Percentiles rank a stretch among this genome's conserved stretches.
phyloP scores from a whole-genome alignment of 2,329 filamentous ascomycete species.

The Rhynchosporium agropyri region DNA sequence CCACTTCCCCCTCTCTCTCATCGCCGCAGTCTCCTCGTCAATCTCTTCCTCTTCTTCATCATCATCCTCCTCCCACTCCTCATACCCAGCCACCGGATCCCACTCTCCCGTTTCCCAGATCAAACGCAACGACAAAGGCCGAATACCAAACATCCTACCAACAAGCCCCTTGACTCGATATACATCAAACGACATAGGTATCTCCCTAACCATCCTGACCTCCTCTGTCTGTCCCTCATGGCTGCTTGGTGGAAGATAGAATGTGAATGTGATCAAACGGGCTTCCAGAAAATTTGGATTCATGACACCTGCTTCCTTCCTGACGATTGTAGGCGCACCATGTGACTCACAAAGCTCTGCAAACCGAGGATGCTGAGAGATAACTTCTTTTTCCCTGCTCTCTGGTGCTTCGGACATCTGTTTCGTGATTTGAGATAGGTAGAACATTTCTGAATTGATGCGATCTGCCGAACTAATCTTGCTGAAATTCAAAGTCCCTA shows the following conservation, averaged over 20 bases:
- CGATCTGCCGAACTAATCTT: constrained; percentile 73
- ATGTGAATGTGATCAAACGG: constrained; percentile 67
- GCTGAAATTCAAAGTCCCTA: constrained; percentile 75
- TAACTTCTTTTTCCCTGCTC: constrained; percentile 55
- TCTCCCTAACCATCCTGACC: constrained; percentile 42
- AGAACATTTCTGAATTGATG: constrained; percentile 89
- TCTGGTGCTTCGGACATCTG: constrained; percentile 67
- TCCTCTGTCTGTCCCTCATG: constrained; percentile 27
- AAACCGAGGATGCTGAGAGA: constrained; percentile 71
- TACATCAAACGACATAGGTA: constrained; percentile 78
- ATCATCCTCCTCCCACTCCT: constrained; percentile 57
- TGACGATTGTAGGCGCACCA: constrained; percentile 67
- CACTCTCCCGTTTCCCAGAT: constrained; percentile 91
- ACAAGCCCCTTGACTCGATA: constrained; percentile 82
- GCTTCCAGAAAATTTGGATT: constrained; percentile 84
- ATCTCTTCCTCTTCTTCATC: constrained; percentile 55
- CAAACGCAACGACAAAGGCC: constrained; percentile 66
- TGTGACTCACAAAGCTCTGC: constrained; percentile 73
- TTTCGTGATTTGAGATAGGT: constrained; percentile 79
- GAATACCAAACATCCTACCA: constrained; percentile 66
- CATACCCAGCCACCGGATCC: constrained; percentile 72
- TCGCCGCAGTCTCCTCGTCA: constrained; percentile 23
- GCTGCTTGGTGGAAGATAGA: constrained; percentile 45
- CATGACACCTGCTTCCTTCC: constrained; percentile 51
- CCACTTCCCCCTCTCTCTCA: constrained; percentile 58